These are phyloP conservation scores for Aaosphaeria arxii DNA, from an alignment of 2,329 filamentous ascomycete species.

Conservation along the genomic window DNA sequence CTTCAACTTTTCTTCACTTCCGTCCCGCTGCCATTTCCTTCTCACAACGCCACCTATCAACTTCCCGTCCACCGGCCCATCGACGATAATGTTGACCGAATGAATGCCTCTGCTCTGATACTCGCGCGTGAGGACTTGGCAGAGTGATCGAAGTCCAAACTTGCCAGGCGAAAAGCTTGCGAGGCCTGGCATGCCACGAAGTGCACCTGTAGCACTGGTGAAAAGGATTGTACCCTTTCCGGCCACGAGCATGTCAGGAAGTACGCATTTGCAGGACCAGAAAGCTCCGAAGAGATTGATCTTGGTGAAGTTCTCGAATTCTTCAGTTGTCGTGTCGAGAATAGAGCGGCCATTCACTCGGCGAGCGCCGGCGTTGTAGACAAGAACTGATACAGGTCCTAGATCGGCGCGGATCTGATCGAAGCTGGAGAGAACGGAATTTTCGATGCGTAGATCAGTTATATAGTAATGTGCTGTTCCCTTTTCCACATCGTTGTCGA, in stretches of 20 bases:
- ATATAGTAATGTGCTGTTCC: slow-evolving; percentile 17
- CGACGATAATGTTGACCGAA: slow-evolving; percentile 2
- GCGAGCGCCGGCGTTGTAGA: slow-evolving; percentile 18
- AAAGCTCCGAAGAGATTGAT: slow-evolving; percentile 18
- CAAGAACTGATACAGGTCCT: slow-evolving; percentile 14
- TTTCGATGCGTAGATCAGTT: slow-evolving; percentile 12
- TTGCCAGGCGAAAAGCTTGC: slow-evolving; percentile 16
- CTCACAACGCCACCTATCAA: slow-evolving; percentile 4
- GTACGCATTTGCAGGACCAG: slow-evolving; percentile 15
- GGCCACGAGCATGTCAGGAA: slow-evolving; percentile 15
- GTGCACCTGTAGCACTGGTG: slow-evolving; percentile 15
- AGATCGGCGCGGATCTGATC: slow-evolving; percentile 10
- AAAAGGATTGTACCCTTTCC: slow-evolving; percentile 15
- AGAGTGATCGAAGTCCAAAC: slow-evolving; percentile 12
- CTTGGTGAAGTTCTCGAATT: slow-evolving; percentile 19
- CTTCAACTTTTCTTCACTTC: slow-evolving; percentile 1
- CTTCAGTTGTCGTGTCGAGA: slow-evolving; percentile 14
- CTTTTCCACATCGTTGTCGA: slow-evolving; percentile 9
- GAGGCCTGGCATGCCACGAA: slow-evolving; percentile 13
- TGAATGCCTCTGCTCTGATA: slow-evolving; percentile 5
- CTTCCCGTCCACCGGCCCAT: slow-evolving; percentile 5
- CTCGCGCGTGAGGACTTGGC: slow-evolving; percentile 7
- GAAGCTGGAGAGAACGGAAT: slow-evolving; percentile 10
- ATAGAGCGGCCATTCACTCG: slow-evolving; percentile 11
- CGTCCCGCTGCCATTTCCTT: slow-evolving; percentile 1